Conservation (phyloP, 345 rosid genomes). For the Isatis tinctoria region DNA sequence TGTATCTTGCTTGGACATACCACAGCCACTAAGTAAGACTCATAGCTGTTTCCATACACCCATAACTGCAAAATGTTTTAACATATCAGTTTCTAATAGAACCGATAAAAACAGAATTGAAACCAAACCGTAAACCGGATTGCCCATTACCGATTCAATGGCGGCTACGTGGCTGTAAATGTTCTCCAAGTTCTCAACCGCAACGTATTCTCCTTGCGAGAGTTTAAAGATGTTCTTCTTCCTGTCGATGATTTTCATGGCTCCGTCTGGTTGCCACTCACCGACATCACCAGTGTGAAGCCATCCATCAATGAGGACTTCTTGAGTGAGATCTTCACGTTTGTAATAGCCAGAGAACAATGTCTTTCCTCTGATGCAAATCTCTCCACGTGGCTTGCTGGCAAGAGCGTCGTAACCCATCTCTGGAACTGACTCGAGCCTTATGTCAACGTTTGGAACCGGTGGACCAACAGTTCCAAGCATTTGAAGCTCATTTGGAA, state of each 20-base stretch:
- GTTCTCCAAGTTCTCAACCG: constrained; percentile 95
- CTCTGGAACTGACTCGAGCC: constrained; percentile 93
- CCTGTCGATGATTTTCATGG: constrained; percentile 88
- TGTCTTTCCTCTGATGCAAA: constrained; percentile 72
- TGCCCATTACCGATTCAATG: constrained; percentile 57
- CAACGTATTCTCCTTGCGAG: constrained; percentile 98
- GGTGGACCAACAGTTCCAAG: constrained; percentile 98
- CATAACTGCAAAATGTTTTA: constrained; percentile 52
- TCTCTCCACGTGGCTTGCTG: constrained; percentile 77
- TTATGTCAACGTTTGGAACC: constrained; percentile 84
- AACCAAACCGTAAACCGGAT: background rate
- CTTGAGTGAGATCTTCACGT: constrained; percentile 83
- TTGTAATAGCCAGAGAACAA: constrained; percentile 87
- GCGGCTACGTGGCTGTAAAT: constrained; percentile 55
- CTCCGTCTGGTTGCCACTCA: constrained; percentile 97
- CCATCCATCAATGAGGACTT: constrained; percentile 89
- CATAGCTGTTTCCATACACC: constrained; percentile 97
- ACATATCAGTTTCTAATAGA: background rate
- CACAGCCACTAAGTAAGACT: constrained; percentile 85
- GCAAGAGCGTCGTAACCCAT: constrained; percentile 95
- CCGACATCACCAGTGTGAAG: constrained; percentile 99
- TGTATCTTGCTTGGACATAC: constrained; percentile 72
- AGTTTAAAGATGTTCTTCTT: constrained; percentile 96
- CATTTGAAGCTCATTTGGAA: constrained; percentile 77
- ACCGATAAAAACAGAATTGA: background rate